These are phyloP conservation scores for Setaria viridis DNA, from an alignment of 202 grass and related monocot species.

Conservation along the genomic window DNA sequence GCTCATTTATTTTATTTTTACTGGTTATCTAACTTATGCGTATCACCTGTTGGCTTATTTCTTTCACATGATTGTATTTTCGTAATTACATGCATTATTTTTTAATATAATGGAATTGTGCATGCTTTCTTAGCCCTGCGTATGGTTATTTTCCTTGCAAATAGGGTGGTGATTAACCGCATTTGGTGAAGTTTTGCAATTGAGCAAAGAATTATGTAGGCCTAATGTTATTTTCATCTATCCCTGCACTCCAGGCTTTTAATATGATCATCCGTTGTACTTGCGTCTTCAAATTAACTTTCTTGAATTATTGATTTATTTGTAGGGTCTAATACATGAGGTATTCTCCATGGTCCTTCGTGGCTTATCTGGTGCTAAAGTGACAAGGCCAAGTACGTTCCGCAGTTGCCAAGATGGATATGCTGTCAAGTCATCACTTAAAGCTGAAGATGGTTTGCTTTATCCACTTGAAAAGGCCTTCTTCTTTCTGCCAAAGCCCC, in stretches of 20 bases:
- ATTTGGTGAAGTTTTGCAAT: neutral
- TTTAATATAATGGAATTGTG: neutral
- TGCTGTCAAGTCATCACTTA: conserved; percentile 97
- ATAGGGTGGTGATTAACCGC: neutral
- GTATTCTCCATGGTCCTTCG: conserved; percentile 80
- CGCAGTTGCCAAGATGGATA: conserved; percentile 87
- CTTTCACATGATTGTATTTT: neutral
- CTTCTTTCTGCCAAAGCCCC: conserved; percentile 97
- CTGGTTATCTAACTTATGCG: conserved; percentile 10
- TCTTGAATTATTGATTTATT: conserved; percentile 29
- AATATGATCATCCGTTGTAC: neutral
- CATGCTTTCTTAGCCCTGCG: neutral
- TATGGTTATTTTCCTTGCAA: neutral
- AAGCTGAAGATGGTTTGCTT: conserved; percentile 96
- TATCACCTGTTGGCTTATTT: neutral
- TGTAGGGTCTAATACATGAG: conserved; percentile 84
- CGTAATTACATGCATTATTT: conserved; percentile 13
- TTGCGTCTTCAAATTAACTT: neutral
- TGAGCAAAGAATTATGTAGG: neutral
- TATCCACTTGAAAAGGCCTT: conserved; percentile 98
- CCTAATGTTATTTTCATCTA: conserved; percentile 10
- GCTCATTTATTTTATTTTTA: conserved; percentile 20
- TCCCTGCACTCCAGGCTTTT: neutral
- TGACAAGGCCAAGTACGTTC: conserved; percentile 80
- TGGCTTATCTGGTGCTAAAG: conserved; percentile 89